Evolutionary conservation across 495 filamentous ascomycete genomes (phyloP).

Genomic region (Penicillium cinerascens): DNA sequence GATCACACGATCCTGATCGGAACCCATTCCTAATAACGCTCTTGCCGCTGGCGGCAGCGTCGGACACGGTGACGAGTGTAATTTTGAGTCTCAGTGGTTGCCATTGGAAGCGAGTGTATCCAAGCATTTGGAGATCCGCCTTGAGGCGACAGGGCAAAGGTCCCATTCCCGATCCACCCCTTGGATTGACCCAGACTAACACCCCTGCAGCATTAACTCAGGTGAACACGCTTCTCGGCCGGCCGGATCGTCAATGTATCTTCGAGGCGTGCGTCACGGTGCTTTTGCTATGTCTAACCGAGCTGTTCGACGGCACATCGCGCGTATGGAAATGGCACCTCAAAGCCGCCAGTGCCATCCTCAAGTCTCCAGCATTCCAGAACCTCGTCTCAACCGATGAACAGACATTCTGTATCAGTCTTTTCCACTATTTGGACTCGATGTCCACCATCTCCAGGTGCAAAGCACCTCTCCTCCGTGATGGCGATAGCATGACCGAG

Average conservation of each 20-base stretch:
- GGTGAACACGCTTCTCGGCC: constrained; percentile 16
- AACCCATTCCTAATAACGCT: constrained; percentile 28
- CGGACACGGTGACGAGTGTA: constrained; percentile 26
- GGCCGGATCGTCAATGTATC: constrained; percentile 12
- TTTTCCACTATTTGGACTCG: constrained; percentile 31
- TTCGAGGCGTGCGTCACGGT: constrained; percentile 26
- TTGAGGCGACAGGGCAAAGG: constrained; percentile 25
- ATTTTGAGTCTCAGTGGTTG: constrained; percentile 28
- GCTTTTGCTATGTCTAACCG: constrained; percentile 25
- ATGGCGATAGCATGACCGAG: constrained; percentile 15
- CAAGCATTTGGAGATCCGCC: constrained; percentile 24
- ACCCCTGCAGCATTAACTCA: constrained; percentile 17
- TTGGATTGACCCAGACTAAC: no score
- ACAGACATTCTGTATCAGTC: constrained; percentile 23
- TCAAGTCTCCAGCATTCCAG: constrained; percentile 19
- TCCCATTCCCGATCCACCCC: background rate
- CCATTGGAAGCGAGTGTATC: constrained; percentile 30
- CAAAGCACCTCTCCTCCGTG: constrained; percentile 24
- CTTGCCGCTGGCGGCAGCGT: constrained; percentile 25
- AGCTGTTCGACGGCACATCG: constrained; percentile 26
- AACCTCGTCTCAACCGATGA: constrained; percentile 15
- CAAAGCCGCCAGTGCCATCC: constrained; percentile 27
- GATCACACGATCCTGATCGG: constrained; percentile 21
- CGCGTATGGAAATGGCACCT: constrained; percentile 31
- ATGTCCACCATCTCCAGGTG: constrained; percentile 34